Evolutionary conservation across 2,329 filamentous ascomycete species (phyloP).

Genomic region (Trichophyton equinum): DNA sequence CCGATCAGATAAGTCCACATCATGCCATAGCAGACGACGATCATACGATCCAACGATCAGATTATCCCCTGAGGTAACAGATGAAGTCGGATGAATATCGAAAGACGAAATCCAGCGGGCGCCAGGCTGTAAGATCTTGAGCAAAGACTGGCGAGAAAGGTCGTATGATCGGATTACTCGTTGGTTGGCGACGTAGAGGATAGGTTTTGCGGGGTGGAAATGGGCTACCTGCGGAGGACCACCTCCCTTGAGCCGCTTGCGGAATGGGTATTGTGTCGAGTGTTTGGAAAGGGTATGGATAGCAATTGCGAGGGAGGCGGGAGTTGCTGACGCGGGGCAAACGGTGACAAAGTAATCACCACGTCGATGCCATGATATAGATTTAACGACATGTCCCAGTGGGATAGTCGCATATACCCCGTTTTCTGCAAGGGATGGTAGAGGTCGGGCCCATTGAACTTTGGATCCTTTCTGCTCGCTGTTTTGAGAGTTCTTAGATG

Average conservation of each 20-base stretch:
- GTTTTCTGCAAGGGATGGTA: constrained; percentile 57
- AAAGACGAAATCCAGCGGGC: constrained; percentile 91
- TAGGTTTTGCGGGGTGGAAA: constrained; percentile 85
- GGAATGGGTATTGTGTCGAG: constrained; percentile 88
- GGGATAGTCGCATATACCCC: constrained; percentile 68
- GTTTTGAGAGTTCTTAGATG: constrained; percentile 39
- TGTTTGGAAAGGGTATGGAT: constrained; percentile 95
- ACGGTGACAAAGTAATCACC: constrained; percentile 93
- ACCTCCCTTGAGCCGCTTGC: constrained; percentile 53
- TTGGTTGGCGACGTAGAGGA: constrained; percentile 94
- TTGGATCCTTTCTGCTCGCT: constrained; percentile 56
- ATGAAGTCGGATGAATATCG: constrained; percentile 79
- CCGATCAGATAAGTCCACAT: constrained; percentile 76
- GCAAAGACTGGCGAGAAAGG: constrained; percentile 74
- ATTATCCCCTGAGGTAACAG: constrained; percentile 83
- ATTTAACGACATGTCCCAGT: constrained; percentile 69
- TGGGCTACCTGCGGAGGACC: constrained; percentile 74
- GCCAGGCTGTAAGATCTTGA: constrained; percentile 87
- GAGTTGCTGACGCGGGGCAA: constrained; percentile 50
- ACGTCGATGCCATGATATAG: constrained; percentile 82
- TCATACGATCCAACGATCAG: constrained; percentile 92
- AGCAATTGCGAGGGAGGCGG: constrained; percentile 54
- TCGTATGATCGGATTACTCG: constrained; percentile 90
- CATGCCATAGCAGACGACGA: constrained; percentile 87
- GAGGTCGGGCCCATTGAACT: constrained; percentile 73